Base-by-base conservation (phyloP, 2,329 filamentous ascomycete genomes). In the Aphanocladium album region DNA sequence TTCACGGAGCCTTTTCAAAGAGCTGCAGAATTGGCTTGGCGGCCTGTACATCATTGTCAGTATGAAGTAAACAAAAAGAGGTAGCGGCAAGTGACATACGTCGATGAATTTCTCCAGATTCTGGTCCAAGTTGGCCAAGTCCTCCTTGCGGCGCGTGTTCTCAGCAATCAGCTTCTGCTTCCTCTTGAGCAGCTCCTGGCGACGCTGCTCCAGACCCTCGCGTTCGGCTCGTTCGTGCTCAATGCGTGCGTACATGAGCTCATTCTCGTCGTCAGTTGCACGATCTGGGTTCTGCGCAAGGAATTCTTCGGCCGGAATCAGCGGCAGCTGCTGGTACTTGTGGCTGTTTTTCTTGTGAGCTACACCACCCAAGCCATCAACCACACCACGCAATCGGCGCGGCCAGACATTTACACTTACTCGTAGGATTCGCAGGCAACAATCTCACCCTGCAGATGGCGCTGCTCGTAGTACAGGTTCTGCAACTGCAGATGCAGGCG, bases 401-500 rank as follows among this genome's bases (percentile, higher is more conserved):
- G 11, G 16, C 11, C 7, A 39, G 11, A 16, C 9, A 39, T 39
- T 39, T 39, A 16, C 33, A 83, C 90, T 64, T 77, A 96, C 91
- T 96, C 90, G 68, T 96, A 97, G 56, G 88, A 89, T 71, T 96
- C 90, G 73, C 95, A 98, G 9, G 90, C 91, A 0, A 85, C 80
- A 63, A 99, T 98, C 76, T 99, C 95, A 53, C 90, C 90, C 65
- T 90, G 86, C 59, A 99, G 78, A 74, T 97, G 92, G 59, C 91
- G 83, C 77, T 98, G 93, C 74, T 99, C 93, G 71, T 99, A 99
- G 73, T 95, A 96, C 8, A 99, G 79, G 70, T 99, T 99, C 75
- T 98, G 93, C 60, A 99, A 81, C 70, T 96, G 90, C 41, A 99
- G 81, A 72, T 98, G 93, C 63, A 99, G 80, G 54, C 88, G 86